A percentile compares a stretch with the other conserved stretches of the same genome.
Conservation (phyloP, 805 yeast species). For the Myxozyma melibiosi region DNA sequence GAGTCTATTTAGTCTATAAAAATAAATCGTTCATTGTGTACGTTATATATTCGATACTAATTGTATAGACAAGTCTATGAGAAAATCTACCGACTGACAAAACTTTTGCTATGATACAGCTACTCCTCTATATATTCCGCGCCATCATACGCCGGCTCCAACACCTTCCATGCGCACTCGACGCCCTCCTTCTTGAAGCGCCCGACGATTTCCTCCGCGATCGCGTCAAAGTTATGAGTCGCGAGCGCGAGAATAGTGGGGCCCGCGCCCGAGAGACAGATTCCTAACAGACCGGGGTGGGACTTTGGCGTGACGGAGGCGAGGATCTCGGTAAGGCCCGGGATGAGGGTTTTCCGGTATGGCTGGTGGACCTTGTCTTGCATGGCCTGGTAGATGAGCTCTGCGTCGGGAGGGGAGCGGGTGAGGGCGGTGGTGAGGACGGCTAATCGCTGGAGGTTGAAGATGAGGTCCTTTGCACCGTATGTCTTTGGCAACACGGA, state of each 20-base stretch:
- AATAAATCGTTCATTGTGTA: too few relatives aligned
- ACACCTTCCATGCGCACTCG: constrained; percentile 76
- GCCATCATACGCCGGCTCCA: constrained; percentile 87
- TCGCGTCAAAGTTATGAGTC: constrained; percentile 79
- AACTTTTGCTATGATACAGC: not conserved
- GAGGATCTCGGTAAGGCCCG: constrained; percentile 84
- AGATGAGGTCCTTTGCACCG: constrained; percentile 78
- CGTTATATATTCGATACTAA: too few relatives aligned
- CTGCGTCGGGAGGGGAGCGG: constrained; percentile 77
- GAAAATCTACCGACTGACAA: not conserved
- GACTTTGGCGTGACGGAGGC: constrained; percentile 71
- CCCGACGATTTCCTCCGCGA: constrained; percentile 73
- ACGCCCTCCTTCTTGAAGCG: constrained; percentile 70
- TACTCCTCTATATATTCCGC: constrained; percentile 46
- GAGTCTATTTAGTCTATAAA: too few relatives aligned
- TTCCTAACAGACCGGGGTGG: constrained; percentile 85
- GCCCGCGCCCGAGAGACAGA: constrained; percentile 96
- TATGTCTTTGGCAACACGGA: constrained; percentile 84
- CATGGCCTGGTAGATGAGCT: constrained; percentile 89
- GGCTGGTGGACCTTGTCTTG: constrained; percentile 97
- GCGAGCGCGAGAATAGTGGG: constrained; percentile 96
- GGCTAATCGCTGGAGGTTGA: constrained; percentile 91
- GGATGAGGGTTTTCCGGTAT: constrained; percentile 88
- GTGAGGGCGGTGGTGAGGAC: constrained; percentile 90
- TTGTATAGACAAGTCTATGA: too few relatives aligned